Percentiles rank a stretch among this genome's conserved stretches.
These are phyloP conservation scores for Bondarzewia mesenterica DNA, from an alignment of 1,284 basidiomycete species.

Conservation along the genomic window DNA sequence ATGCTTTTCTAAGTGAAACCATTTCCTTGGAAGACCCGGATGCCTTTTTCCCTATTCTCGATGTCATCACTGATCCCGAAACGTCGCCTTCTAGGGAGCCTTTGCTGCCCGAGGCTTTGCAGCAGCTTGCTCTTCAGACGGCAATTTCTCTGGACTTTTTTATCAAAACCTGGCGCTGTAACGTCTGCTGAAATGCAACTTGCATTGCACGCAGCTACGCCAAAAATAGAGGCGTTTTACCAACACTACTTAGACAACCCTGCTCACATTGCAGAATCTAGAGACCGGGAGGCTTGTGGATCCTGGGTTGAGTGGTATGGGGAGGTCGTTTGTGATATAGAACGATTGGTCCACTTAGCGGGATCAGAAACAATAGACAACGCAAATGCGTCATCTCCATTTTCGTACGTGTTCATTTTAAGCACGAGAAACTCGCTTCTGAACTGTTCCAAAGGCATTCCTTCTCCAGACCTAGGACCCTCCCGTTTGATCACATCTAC, in stretches of 20 bases:
- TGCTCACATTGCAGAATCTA: background rate
- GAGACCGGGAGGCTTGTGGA: conserved; percentile 39
- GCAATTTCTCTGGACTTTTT: conserved; percentile 37
- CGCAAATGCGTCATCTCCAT: conserved; percentile 14
- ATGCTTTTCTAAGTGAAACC: conserved; percentile 41
- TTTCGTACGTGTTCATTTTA: conserved; percentile 19
- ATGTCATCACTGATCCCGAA: conserved; percentile 50
- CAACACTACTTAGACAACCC: conserved; percentile 44
- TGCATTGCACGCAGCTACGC: conserved; percentile 60
- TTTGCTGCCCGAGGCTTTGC: conserved; percentile 41
- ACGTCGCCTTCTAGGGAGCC: conserved; percentile 24
- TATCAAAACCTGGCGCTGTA: conserved; percentile 40
- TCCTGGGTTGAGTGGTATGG: conserved; percentile 91
- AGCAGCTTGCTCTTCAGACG: conserved; percentile 45
- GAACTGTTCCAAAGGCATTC: conserved; percentile 7
- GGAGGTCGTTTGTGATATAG: conserved; percentile 63
- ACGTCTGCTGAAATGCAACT: conserved; percentile 54
- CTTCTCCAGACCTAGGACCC: conserved; percentile 31
- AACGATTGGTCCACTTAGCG: conserved; percentile 50
- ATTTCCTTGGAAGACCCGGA: conserved; percentile 55
- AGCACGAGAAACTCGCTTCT: conserved; percentile 9
- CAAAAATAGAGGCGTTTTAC: conserved; percentile 69
- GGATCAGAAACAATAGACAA: conserved; percentile 47
- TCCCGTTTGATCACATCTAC: conserved; percentile 68
- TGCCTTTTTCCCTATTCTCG: conserved; percentile 64